Conservation (phyloP, 2,329 filamentous ascomycete genomes). For the Thermothelomyces thermophilus region DNA sequence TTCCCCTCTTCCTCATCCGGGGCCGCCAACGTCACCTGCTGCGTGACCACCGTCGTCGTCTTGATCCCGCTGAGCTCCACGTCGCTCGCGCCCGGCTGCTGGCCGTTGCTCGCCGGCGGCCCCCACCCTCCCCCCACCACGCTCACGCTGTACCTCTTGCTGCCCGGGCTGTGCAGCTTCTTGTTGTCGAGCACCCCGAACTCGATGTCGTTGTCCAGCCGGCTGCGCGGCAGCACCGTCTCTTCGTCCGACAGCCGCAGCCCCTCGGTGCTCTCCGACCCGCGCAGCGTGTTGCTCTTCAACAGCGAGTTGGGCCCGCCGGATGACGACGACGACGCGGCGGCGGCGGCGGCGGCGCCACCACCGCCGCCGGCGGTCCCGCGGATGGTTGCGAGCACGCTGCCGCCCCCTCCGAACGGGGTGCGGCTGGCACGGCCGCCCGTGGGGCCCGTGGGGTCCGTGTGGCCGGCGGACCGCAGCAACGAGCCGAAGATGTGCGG, state of each 20-base stretch:
- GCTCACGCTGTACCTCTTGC: slow-evolving; percentile 14
- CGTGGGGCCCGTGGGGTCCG: not conserved
- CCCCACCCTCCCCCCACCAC: slow-evolving; percentile 12
- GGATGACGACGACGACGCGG: too few species aligned
- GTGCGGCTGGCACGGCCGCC: slow-evolving; percentile 1
- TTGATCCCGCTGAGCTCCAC: slow-evolving; percentile 1
- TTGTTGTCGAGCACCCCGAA: slow-evolving; percentile 9
- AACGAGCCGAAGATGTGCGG: slow-evolving; percentile 18
- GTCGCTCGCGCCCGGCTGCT: not conserved
- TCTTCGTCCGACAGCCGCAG: not conserved
- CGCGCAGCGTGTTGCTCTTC: not conserved
- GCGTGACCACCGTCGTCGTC: slow-evolving; percentile 13
- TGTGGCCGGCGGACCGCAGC: slow-evolving; percentile 5
- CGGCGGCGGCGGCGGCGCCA: too few species aligned
- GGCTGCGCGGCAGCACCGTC: not conserved
- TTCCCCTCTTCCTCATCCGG: not conserved
- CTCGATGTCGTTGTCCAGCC: slow-evolving; percentile 10
- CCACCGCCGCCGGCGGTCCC: not conserved
- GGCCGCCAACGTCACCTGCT: slow-evolving; percentile 9
- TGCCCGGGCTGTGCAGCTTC: not conserved
- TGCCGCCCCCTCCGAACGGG: not conserved
- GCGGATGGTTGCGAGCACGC: not conserved
- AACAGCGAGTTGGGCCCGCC: not conserved
- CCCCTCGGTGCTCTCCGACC: slow-evolving; percentile 14
- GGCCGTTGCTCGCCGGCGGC: not conserved